phyloP scores from a whole-genome alignment of 1,284 basidiomycete species.

The Ganoderma lucidum region DNA sequence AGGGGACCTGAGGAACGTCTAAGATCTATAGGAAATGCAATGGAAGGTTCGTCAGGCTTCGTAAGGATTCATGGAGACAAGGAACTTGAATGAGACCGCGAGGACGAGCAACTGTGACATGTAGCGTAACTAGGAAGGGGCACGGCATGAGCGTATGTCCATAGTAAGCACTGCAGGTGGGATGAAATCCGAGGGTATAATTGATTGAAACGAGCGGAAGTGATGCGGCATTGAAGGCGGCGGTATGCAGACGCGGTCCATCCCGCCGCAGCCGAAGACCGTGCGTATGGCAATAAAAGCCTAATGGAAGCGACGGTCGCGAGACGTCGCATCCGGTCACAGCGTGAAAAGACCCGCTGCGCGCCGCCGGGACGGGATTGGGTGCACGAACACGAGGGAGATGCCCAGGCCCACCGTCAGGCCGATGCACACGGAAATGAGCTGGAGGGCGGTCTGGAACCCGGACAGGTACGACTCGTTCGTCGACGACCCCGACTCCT shows the following conservation, averaged over 20 bases:
- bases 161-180: not conserved
- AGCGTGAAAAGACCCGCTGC: conserved; percentile 68
- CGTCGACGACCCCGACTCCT: conserved; percentile 55
- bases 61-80: not conserved
- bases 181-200: not conserved
- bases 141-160: not conserved
- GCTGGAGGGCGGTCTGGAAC: conserved; percentile 71
- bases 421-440: conserved; percentile 69
- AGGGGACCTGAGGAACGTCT: not conserved
- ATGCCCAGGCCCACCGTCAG: conserved; percentile 79
- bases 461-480: conserved; percentile 66
- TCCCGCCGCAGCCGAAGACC: not conserved
- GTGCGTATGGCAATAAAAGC: conserved; percentile 1
- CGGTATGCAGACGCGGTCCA: not conserved
- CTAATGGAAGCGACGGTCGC: not conserved
- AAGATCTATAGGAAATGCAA: not conserved
- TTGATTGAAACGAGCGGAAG: conserved; percentile 3
- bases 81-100: not conserved
- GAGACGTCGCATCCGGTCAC: conserved; percentile 35
- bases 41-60: not conserved
- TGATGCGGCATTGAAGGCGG: conserved; percentile 8
- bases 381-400: conserved; percentile 64
- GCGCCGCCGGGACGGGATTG: conserved; percentile 61
- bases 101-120: not conserved
- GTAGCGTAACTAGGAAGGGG: not conserved